Base-by-base conservation (phyloP, 1,284 basidiomycete genomes). In the Austroboletus niveus region DNA sequence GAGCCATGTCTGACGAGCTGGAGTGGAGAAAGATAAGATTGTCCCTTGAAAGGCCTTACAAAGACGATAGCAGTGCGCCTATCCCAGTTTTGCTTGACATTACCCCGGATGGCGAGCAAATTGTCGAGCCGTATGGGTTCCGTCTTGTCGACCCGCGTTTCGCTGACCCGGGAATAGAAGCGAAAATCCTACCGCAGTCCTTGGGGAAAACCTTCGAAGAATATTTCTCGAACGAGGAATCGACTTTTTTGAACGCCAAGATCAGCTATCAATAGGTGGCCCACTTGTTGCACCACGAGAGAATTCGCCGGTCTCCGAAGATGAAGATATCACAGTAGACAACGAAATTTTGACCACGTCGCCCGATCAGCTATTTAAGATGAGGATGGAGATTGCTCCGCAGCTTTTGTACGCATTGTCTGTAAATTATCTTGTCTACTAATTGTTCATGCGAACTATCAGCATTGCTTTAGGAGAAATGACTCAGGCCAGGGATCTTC, bases 391-490 rank as follows among this genome's bases (percentile, higher is more conserved):
- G 56, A 77, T 91, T 27, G 52, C 84, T 29, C 82, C 82, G 12
- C 85, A 87, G 49, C 73, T 92, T 46, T 80, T 80, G 89, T 91
- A 72, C 81, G 71, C 50, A 47, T 30, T 47, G 8, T 14, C 40
- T 45, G 17, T 20, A 6, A 36, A 12, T n/a, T 48, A 41, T 27
- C 34, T 34, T 43, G 7, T 47, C 39, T 24, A 24, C 39, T 24
- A 24, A 48, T 42, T 27, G 60, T 55, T 65, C 48, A 68, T 55
- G 44, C 55, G 27, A 38, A 30, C 38, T 49, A 44, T 49, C 57
- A 91, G 89, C 55, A 78, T 83, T 55, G 85, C 88, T 14, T 68
- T 82, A 42, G 87, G 87, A 58, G 89, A 92, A 69, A 87, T 92
- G 79, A 78, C 78, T 8, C 83, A 85, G 53, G 87, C 87, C 12